Conservation (phyloP, 768 basidiomycete species). For the Lactarius vividus region DNA sequence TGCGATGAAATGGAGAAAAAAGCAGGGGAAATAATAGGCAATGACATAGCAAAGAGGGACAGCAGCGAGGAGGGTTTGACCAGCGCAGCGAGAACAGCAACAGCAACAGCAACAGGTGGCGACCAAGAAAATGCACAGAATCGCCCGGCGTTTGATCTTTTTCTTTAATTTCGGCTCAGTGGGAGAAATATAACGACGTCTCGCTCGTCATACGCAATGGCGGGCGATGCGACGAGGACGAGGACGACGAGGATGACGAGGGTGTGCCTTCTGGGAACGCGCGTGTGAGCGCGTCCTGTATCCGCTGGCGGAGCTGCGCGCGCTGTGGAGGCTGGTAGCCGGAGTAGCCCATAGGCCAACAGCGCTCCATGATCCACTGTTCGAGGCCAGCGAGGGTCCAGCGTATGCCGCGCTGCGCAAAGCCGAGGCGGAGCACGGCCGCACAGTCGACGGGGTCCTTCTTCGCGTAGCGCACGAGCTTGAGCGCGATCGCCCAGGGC, state of each 20-base stretch:
- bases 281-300: slow-evolving; percentile 32
- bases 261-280: neutral
- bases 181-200: neutral
- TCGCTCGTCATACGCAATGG: neutral
- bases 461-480: slow-evolving; percentile 63
- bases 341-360: slow-evolving; percentile 63
- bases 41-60: neutral
- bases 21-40: neutral
- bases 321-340: slow-evolving; percentile 45
- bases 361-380: slow-evolving; percentile 53
- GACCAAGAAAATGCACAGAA: neutral
- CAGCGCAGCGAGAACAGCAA: neutral
- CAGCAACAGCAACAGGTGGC: neutral
- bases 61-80: neutral
- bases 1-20: neutral
- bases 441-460: slow-evolving; percentile 66
- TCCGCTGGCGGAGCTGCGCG: slow-evolving; percentile 46
- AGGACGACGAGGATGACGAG: neutral
- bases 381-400: slow-evolving; percentile 59
- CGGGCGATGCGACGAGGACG: neutral
- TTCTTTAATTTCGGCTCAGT: neutral
- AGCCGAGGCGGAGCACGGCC: slow-evolving; percentile 62
- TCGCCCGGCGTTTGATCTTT: neutral
- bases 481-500: slow-evolving; percentile 70
- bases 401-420: slow-evolving; percentile 45